Evolutionary conservation across 1,139 yeast genomes (phyloP).

Genomic region (Geotrichum klebahnii): DNA sequence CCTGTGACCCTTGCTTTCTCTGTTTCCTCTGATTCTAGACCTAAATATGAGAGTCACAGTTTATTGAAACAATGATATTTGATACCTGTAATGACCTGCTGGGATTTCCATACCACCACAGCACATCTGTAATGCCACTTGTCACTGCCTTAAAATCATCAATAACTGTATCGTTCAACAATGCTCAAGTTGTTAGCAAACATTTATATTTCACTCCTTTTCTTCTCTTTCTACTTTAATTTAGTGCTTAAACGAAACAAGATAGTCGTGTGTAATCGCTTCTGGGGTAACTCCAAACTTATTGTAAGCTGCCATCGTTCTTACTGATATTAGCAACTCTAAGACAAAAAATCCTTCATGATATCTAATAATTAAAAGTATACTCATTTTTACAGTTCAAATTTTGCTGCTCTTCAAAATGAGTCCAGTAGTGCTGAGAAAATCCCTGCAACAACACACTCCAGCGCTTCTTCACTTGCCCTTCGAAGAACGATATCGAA

Average conservation of each 20-base stretch:
- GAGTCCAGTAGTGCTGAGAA: not conserved
- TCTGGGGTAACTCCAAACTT: too few species aligned
- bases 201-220: too few species aligned
- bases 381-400: too few species aligned
- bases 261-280: too few species aligned
- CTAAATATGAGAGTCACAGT: too few species aligned
- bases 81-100: not conserved
- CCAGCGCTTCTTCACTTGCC: slow-evolving; percentile 24
- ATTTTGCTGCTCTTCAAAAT: not conserved
- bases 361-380: not conserved
- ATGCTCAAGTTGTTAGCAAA: too few species aligned
- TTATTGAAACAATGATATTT: not conserved
- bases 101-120: not conserved
- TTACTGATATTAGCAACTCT: not conserved
- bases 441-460: not conserved
- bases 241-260: too few species aligned
- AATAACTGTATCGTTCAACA: too few species aligned
- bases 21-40: too few species aligned
- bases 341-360: not conserved
- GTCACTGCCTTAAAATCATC: not conserved
- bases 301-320: too few species aligned
- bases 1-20: too few species aligned
- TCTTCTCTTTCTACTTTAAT: too few species aligned
- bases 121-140: not conserved
- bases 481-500: slow-evolving; percentile 45